phyloP scores from a whole-genome alignment of 225 moss, liverwort and hornwort species.

The Marchantia polymorpha region DNA sequence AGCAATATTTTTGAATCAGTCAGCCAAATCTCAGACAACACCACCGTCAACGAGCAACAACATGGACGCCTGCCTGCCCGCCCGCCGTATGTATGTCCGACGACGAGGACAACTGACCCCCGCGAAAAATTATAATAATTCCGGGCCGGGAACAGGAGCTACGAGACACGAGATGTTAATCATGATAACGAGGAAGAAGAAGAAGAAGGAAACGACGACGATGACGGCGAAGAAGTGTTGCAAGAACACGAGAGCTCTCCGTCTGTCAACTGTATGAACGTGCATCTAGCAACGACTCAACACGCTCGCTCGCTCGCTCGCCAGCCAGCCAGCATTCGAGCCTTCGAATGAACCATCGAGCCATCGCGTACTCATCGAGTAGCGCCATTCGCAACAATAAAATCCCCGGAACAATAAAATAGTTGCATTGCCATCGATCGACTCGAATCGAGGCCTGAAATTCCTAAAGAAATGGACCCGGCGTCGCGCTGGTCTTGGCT shows the following conservation, averaged over 20 bases:
- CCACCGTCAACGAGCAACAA: background rate
- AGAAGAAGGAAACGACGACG: background rate
- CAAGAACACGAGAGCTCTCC: background rate
- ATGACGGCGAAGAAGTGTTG: background rate
- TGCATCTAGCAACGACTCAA: slow-evolving; percentile 7
- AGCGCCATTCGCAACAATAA: background rate
- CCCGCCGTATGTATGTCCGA: too few species aligned
- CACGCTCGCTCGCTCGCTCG: background rate
- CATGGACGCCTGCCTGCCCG: background rate
- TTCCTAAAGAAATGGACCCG: background rate
- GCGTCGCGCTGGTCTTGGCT: background rate
- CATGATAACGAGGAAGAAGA: background rate
- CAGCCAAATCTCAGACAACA: background rate
- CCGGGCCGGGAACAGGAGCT: background rate
- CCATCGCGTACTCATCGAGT: background rate
- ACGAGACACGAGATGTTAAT: background rate
- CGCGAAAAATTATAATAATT: too few species aligned
- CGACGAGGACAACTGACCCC: too few species aligned
- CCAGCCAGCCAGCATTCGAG: too few species aligned
- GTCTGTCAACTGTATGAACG: background rate
- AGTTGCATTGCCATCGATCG: background rate
- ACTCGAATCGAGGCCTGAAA: background rate
- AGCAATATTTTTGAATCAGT: background rate
- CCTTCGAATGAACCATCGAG: background rate
- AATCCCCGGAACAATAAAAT: background rate